Conservation (phyloP, 2,329 filamentous ascomycete species). For the Epichloe festucae region DNA sequence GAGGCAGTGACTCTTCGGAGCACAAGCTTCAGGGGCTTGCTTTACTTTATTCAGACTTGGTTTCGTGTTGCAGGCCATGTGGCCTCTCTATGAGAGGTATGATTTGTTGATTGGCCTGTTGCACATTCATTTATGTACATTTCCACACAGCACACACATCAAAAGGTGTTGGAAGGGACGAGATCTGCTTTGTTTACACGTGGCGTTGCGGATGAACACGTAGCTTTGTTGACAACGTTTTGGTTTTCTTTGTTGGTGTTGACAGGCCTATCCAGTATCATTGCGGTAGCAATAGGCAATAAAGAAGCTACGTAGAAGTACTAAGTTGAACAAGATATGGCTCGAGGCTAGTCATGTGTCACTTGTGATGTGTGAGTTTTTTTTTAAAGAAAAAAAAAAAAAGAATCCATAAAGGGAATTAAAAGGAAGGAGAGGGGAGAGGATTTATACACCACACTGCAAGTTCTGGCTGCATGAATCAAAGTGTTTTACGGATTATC, state of each 20-base stretch:
- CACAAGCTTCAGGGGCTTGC: background rate
- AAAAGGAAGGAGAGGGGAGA: no score
- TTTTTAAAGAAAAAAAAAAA: no score
- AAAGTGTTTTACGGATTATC: no score
- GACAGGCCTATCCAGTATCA: conserved; percentile 8
- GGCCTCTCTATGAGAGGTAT: background rate
- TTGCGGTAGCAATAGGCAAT: conserved; percentile 17
- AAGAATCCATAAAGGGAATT: no score
- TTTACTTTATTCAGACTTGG: background rate
- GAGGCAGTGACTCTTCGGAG: background rate
- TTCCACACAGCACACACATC: conserved; percentile 29
- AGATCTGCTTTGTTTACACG: conserved; percentile 12
- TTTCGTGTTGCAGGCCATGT: background rate
- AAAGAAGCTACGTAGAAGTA: conserved; percentile 7
- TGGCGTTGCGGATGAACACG: conserved; percentile 15
- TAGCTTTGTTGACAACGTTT: conserved; percentile 5
- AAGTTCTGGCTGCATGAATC: no score
- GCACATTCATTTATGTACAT: conserved; percentile 25
- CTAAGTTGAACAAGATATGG: background rate
- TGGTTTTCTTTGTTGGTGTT: conserved; percentile 17
- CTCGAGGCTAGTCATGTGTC: no score
- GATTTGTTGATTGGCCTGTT: background rate
- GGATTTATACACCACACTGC: no score
- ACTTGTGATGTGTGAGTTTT: no score
- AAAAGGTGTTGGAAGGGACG: conserved; percentile 31